Evolutionary conservation across 1,284 basidiomycete species (phyloP).

Genomic region (Ustilago xerochloae): DNA sequence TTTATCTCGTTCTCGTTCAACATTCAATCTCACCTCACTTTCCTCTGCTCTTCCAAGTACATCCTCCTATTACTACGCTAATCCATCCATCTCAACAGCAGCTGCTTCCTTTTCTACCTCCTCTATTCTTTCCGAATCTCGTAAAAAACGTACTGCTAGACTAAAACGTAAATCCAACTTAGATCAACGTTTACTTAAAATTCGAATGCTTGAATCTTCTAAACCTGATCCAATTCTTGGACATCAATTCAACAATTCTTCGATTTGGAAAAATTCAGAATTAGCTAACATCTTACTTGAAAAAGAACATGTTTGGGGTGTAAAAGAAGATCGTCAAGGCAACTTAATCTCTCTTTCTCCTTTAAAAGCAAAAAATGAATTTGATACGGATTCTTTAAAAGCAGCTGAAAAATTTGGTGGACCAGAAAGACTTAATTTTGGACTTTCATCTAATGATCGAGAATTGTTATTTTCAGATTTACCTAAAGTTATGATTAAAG

Average conservation of each 20-base stretch:
- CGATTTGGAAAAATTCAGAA: conserved; percentile 56
- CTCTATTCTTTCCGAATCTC: conserved; percentile 42
- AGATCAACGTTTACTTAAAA: conserved; percentile 62
- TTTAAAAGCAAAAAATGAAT: conserved; percentile 3
- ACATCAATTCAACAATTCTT: conserved; percentile 70
- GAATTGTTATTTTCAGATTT: conserved; percentile 62
- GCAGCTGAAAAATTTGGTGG: conserved; percentile 43
- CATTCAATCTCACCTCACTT: conserved; percentile 28
- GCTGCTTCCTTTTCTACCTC: conserved; percentile 43
- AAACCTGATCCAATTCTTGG: conserved; percentile 80
- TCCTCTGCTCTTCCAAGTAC: conserved; percentile 26
- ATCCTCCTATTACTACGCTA: conserved; percentile 6
- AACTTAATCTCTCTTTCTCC: conserved; percentile 45
- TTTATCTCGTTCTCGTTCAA: conserved; percentile 7
- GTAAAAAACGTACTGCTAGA: conserved; percentile 52
- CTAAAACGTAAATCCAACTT: conserved; percentile 66
- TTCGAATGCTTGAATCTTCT: conserved; percentile 67
- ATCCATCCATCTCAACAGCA: conserved; percentile 7
- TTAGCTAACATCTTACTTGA: conserved; percentile 56
- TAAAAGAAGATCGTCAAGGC: conserved; percentile 61
- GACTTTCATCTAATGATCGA: conserved; percentile 49
- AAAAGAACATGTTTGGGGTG: conserved; percentile 64
- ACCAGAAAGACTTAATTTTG: conserved; percentile 63
- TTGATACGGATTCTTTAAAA: conserved; percentile 4
- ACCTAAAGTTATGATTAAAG: conserved; percentile 63